Evolutionary conservation across 2,329 filamentous ascomycete genomes (phyloP), one percentile per base, ranked within the genome.

Genomic region (Nigrospora sphaerica): DNA sequence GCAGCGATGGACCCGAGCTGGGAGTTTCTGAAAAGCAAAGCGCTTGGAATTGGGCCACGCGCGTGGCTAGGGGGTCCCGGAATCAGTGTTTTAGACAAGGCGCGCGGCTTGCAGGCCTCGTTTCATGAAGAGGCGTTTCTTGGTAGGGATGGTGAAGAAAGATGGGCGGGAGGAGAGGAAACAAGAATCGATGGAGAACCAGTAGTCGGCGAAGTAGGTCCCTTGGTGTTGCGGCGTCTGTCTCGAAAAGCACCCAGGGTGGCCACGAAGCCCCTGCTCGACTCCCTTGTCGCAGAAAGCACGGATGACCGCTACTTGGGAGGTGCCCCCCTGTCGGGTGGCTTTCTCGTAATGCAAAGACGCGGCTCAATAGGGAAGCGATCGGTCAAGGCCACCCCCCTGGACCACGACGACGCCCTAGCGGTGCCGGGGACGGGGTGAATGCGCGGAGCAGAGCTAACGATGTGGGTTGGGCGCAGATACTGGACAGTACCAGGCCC

Each of bases 171-270:
- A 19, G 36, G 32, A 41, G 38, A 39, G 39, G 41, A 42, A 41
- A 46, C 23, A 28, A 28, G 23, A 28, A 28, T 28, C 23, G 23
- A 28, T 28, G 23, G 23, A 28, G 23, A 28, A 28, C 23, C 23
- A 28, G 23, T 28, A 19, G 34, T 43, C 45, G 34, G 45, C 32
- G 45, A 47, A 37, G 28, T 23, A 41, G 48, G 44, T 36, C 13
- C 37, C 28, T 34, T 45, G 48, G 34, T 49, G 48, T 49, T 49
- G 48, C 48, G 42, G 48, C 35, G 38, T 42, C 45, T 45, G 48
- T 49, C 48, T 49, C 48, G 48, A 47, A 49, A 45, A 18, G 32
- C 39, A 36, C 35, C 28, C 32, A 39, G 47, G 44, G 41, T 28
- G 36, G 32, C 43, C 40, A 36, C 41, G 41, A 40, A 17, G 23